Conservation (phyloP, 23 red algal genomes). For the Gracilariopsis chorda region DNA sequence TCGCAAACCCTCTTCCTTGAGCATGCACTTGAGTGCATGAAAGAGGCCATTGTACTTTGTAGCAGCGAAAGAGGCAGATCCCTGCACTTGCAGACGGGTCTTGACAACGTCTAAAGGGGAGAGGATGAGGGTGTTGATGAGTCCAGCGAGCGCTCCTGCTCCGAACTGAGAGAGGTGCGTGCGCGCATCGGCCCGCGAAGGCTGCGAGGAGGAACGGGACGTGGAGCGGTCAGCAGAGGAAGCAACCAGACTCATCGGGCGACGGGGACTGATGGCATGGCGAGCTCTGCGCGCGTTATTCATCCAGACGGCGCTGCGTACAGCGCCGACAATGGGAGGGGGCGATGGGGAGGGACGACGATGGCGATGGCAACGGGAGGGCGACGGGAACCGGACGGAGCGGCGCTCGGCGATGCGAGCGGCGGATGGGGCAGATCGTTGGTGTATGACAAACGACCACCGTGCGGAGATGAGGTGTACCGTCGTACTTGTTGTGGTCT, state of each 20-base stretch:
- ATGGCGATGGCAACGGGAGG: no score
- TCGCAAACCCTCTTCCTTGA: conserved; percentile 57
- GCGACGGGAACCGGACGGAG: no score
- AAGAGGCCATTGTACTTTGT: conserved; percentile 47
- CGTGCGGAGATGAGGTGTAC: no score
- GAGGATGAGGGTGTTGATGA: conserved; percentile 88
- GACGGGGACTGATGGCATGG: conserved; percentile 33
- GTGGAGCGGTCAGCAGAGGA: not conserved
- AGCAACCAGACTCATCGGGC: not conserved
- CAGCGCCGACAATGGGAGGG: not conserved
- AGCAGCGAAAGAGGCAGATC: conserved; percentile 33
- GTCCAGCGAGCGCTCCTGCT: conserved; percentile 81
- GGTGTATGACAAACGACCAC: no score
- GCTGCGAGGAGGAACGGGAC: not conserved
- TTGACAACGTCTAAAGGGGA: conserved; percentile 94
- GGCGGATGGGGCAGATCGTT: no score
- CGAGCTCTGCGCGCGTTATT: not conserved
- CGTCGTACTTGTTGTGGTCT: no score
- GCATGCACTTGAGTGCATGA: conserved; percentile 72
- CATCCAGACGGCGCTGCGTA: not conserved
- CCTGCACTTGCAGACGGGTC: conserved; percentile 91
- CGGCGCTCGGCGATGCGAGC: not conserved
- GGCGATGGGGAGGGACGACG: not conserved
- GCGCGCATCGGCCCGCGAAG: not conserved
- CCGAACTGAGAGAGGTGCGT: conserved; percentile 59